Base-by-base conservation (phyloP, 2,329 filamentous ascomycete genomes). In the Sordariomycetes sp. region DNA sequence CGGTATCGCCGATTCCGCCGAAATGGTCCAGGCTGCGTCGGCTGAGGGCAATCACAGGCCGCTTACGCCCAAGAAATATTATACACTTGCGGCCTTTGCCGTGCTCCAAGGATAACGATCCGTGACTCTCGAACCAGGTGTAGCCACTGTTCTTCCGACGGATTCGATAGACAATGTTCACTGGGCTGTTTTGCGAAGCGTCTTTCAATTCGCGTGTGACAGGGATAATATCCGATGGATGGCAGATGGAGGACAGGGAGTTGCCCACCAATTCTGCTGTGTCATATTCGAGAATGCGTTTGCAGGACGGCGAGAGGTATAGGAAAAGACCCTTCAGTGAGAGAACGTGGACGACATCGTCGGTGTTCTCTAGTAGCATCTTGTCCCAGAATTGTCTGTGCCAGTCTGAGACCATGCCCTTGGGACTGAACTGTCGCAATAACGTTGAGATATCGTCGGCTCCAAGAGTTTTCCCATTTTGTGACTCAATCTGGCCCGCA, bases 101-200 rank as follows among this genome's bases (percentile, higher is more conserved):
- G 59, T 93, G 86, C 50, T 94, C 87, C 8, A 86, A 83, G 45
- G 92, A 87, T 18, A 95, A 65, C 2, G 85, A 86, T 1, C 90
- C 90, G 50, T 94, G 85, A 41, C 86, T 90, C 61, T 96, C 90
- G 46, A 96, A 94, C 90, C 90, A 96, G 35, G 86, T 90, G 51
- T 94, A 96, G 1, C 90, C 90, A 48, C 79, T 90, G 46, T 82
- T 72, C 57, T 95, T 95, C 40, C 87, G 72, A 34, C 86, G 72
- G 48, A 95, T 88, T 21, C 90, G 75, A 58, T 93, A 96, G 1
- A 94, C 85, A 18, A 94, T 78, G 45, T 90, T 94, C 42, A 95
- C 81, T 0, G 82, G 70, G 12, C 75, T 75, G 24, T 82, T 81
- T 21, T 72, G 76, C 2, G 83, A 82, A 3, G 85, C 86, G 48